A percentile compares a stretch with the other conserved stretches of the same genome.
phyloP scores from a whole-genome alignment of 371 early-diverging fungal species.

The Zychaea mexicana region DNA sequence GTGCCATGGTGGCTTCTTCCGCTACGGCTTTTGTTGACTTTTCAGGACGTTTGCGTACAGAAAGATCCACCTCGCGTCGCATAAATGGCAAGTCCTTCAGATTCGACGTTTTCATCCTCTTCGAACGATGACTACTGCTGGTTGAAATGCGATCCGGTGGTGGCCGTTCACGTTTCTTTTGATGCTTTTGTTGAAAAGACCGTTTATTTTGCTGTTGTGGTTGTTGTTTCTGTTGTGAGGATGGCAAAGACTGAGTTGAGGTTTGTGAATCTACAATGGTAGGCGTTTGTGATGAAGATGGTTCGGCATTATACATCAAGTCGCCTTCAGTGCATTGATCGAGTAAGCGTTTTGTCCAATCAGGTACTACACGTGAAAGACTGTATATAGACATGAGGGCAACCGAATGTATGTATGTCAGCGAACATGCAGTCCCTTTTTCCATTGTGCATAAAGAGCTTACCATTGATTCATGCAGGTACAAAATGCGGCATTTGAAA shows the following conservation, averaged over 20 bases:
- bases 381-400: not conserved
- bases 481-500: slow-evolving; percentile 1
- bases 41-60: slow-evolving; percentile 8
- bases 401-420: not conserved
- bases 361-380: not conserved
- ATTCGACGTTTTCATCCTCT: not conserved
- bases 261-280: not conserved
- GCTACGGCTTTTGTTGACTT: not conserved
- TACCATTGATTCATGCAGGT: slow-evolving; percentile 3
- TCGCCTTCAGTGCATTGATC: slow-evolving; percentile 7
- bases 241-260: not conserved
- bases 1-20: not conserved
- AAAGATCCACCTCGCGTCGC: slow-evolving; percentile 10
- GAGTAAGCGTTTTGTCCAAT: slow-evolving; percentile 4
- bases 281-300: not conserved
- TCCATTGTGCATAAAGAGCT: not conserved
- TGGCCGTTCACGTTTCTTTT: not conserved
- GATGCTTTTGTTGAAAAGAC: not conserved
- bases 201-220: not conserved
- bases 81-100: slow-evolving; percentile 8
- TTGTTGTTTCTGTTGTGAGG: not conserved
- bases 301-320: not conserved
- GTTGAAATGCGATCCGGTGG: not conserved
- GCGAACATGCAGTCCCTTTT: too few species aligned
- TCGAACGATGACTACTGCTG: not conserved